These are phyloP conservation scores for Myriosclerotinia curreyana DNA, from an alignment of 2,329 filamentous ascomycete genomes.

Conservation along the genomic window DNA sequence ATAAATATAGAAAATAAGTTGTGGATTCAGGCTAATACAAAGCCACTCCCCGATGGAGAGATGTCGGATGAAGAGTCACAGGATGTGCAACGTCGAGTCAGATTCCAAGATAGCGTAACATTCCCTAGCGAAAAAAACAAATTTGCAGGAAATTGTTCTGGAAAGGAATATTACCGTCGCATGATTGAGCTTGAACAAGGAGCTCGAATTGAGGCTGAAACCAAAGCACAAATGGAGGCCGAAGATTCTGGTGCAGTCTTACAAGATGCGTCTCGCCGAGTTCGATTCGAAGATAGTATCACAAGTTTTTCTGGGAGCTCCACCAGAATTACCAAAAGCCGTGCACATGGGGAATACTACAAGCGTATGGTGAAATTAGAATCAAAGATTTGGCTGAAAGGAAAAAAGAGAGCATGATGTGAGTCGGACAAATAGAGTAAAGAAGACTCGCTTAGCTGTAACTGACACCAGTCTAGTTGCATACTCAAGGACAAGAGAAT, in stretches of 20 bases:
- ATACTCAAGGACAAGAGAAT: too few relatives aligned
- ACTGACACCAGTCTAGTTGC: too few relatives aligned
- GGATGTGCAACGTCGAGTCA: neutral
- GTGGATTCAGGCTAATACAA: too few relatives aligned
- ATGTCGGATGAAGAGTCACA: neutral
- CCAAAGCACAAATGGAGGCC: neutral
- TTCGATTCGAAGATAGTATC: neutral
- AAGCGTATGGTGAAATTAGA: too few relatives aligned
- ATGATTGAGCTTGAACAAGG: neutral
- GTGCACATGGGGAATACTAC: too few relatives aligned
- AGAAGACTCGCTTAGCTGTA: too few relatives aligned
- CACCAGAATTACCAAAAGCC: too few relatives aligned
- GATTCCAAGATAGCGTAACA: neutral
- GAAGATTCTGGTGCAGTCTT: neutral
- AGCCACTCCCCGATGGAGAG: neutral
- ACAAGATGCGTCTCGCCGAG: neutral
- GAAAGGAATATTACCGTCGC: neutral
- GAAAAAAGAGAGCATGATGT: too few relatives aligned
- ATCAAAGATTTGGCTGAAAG: too few relatives aligned
- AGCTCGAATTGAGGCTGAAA: neutral
- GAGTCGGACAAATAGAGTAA: too few relatives aligned
- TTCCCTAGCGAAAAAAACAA: neutral
- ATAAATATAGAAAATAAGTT: neutral
- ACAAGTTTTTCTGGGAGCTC: too few relatives aligned
- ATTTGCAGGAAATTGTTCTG: neutral